These are phyloP conservation scores for Fusarium agapanthi DNA, from an alignment of 2,329 filamentous ascomycete genomes.

Conservation along the genomic window DNA sequence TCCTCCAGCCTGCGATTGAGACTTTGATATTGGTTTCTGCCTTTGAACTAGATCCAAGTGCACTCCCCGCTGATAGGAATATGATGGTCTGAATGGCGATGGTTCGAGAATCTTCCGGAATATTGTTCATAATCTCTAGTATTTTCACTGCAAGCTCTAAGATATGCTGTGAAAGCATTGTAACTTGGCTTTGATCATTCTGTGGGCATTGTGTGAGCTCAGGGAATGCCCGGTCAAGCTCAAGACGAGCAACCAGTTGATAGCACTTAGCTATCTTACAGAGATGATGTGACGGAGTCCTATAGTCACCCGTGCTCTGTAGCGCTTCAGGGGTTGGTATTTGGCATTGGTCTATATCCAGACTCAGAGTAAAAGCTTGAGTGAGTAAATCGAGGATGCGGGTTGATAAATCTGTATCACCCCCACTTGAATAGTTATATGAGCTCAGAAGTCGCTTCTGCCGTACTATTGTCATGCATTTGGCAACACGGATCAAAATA, in stretches of 20 bases:
- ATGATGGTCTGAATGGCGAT: not conserved
- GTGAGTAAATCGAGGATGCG: not conserved
- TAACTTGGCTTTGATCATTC: too few species aligned
- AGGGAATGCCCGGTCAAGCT: not conserved
- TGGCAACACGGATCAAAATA: slow-evolving; percentile 8
- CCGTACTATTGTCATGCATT: not conserved
- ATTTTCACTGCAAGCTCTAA: not conserved
- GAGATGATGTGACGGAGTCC: not conserved
- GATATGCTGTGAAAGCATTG: not conserved
- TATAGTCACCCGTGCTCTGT: not conserved
- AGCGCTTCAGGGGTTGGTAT: not conserved
- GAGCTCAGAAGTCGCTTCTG: not conserved
- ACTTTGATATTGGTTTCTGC: too few species aligned
- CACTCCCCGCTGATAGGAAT: not conserved
- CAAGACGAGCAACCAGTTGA: not conserved
- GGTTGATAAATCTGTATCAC: too few species aligned
- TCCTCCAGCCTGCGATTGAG: not conserved
- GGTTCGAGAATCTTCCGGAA: not conserved
- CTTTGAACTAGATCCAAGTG: not conserved
- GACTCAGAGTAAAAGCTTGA: not conserved
- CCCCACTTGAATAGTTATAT: fast-evolving
- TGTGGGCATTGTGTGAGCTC: not conserved
- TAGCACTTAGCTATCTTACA: not conserved
- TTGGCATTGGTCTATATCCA: not conserved
- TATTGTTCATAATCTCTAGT: not conserved